A percentile compares a stretch with the other conserved stretches of the same genome.
Evolutionary conservation across 352 stramenopile genomes (phyloP).

Genomic region (Phytophthora syringae): DNA sequence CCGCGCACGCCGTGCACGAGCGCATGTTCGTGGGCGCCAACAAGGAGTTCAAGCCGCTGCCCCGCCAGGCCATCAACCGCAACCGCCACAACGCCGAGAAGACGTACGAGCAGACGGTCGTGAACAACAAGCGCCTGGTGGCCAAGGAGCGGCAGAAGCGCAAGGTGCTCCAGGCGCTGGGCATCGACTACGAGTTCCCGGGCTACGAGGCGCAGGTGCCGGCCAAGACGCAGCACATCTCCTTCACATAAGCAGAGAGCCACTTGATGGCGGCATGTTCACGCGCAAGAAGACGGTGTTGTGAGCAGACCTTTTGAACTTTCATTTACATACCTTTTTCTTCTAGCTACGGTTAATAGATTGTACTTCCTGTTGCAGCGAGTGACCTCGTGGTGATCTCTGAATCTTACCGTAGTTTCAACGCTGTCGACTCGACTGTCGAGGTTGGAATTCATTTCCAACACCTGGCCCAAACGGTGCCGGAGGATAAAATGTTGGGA

Average conservation of each 20-base stretch:
- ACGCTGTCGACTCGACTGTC: no score
- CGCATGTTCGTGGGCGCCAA: conserved; percentile 89
- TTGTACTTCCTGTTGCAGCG: conserved; percentile 35
- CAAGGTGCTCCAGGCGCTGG: conserved; percentile 71
- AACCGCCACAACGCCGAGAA: conserved; percentile 84
- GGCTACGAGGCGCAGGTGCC: conserved; percentile 73
- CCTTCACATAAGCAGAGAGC: conserved; percentile 51
- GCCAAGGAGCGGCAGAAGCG: conserved; percentile 83
- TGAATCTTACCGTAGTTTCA: not conserved
- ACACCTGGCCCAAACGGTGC: no score
- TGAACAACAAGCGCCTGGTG: conserved; percentile 77
- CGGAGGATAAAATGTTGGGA: no score
- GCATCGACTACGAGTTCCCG: conserved; percentile 89
- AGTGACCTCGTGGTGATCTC: not conserved
- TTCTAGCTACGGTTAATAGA: conserved; percentile 33
- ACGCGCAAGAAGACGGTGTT: not conserved
- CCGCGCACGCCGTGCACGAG: conserved; percentile 86
- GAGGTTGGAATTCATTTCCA: no score
- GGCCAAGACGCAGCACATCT: conserved; percentile 80
- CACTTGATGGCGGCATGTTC: conserved; percentile 14
- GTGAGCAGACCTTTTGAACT: not conserved
- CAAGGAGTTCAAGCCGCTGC: conserved; percentile 82
- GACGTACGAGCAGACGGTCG: conserved; percentile 75
- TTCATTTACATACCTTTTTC: conserved; percentile 24
- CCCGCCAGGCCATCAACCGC: conserved; percentile 71